Conservation (phyloP, 805 yeast species). For the Schwanniomyces sp. region DNA sequence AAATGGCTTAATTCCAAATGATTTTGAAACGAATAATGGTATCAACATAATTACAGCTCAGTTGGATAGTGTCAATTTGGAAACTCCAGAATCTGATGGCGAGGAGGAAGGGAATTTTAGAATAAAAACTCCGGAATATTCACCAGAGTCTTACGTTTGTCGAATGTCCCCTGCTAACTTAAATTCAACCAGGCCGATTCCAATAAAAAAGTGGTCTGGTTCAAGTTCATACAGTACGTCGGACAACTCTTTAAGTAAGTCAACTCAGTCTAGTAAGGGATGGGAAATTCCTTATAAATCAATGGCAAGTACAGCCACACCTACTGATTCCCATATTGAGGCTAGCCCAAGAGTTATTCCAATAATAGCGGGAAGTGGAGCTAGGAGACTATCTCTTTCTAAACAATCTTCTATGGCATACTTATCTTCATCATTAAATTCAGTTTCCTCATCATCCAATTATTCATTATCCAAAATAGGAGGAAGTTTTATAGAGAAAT, state of each 20-base stretch:
- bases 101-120: not conserved
- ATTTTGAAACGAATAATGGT: slow-evolving; percentile 7
- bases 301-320: slow-evolving; percentile 20
- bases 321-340: slow-evolving; percentile 13
- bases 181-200: slow-evolving; percentile 8
- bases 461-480: slow-evolving; percentile 42
- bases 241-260: slow-evolving; percentile 20
- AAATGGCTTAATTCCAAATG: slow-evolving; percentile 49
- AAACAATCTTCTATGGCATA: slow-evolving; percentile 39
- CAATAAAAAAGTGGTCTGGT: slow-evolving; percentile 10
- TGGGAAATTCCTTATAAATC: slow-evolving; percentile 49
- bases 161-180: not conserved
- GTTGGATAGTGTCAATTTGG: not conserved
- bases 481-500: slow-evolving; percentile 44
- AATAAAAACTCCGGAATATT: not conserved
- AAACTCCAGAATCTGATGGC: not conserved
- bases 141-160: not conserved
- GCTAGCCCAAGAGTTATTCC: slow-evolving; percentile 19
- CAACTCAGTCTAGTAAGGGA: slow-evolving; percentile 36
- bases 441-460: slow-evolving; percentile 37
- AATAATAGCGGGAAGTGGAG: slow-evolving; percentile 14
- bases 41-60: not conserved
- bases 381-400: slow-evolving; percentile 33
- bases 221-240: slow-evolving; percentile 17
- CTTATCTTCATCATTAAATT: slow-evolving; percentile 39